These are phyloP conservation scores for Albatrellus sp. DNA, from an alignment of 1,284 basidiomycete genomes.

Conservation along the genomic window DNA sequence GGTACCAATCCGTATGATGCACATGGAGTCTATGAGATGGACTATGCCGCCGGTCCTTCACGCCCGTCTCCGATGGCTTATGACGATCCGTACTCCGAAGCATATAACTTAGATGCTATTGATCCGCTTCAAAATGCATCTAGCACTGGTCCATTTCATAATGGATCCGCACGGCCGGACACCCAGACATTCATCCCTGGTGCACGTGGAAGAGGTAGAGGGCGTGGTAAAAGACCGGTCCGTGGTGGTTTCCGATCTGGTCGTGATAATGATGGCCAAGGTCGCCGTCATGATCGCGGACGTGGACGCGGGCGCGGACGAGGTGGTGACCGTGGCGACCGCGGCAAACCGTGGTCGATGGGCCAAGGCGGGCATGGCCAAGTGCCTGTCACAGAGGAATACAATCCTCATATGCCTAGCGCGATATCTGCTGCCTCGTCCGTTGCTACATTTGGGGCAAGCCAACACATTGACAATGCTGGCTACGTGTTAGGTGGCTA, in stretches of 20 bases:
- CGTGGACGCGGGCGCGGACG: conserved; percentile 23
- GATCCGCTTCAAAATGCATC: not conserved
- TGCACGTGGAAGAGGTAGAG: conserved; percentile 18
- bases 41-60: conserved; percentile 37
- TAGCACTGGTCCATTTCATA: not conserved
- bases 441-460: conserved; percentile 32
- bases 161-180: not conserved
- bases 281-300: conserved; percentile 15
- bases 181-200: too few relatives aligned
- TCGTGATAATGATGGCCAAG: conserved; percentile 12
- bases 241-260: conserved; percentile 1
- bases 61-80: conserved; percentile 58
- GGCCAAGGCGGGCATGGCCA: conserved; percentile 4
- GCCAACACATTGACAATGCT: conserved; percentile 23
- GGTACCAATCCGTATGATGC: conserved; percentile 50
- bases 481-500: conserved; percentile 10
- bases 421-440: conserved; percentile 32
- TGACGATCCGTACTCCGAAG: conserved; percentile 65
- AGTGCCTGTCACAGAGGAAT: conserved; percentile 14
- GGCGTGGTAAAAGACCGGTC: conserved; percentile 12
- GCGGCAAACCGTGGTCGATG: conserved; percentile 9
- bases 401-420: conserved; percentile 19
- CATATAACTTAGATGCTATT: conserved; percentile 16
- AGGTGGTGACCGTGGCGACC: conserved; percentile 11
- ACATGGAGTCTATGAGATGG: conserved; percentile 52